Evolutionary conservation across 2,329 filamentous ascomycete species (phyloP), one percentile per base, ranked within the genome.

Genomic region (Xenoacremonium recifei): DNA sequence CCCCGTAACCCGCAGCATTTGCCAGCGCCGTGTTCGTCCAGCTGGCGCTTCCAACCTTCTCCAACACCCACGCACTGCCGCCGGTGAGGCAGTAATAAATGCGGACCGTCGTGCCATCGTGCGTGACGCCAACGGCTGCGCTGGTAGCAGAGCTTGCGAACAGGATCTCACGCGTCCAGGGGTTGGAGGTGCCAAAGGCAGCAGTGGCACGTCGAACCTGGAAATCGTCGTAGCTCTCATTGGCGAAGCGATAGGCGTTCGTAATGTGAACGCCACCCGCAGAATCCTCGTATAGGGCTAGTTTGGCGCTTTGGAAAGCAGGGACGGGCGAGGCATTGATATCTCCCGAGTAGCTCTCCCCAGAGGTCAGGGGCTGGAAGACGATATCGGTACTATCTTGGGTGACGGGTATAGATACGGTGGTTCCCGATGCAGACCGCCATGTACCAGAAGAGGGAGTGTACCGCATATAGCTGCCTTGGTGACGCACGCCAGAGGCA

Each of bases 401-500:
- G 6, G 49, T 52, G 30, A 50, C 29, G 12, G 49, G 49, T 6
- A 44, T 16, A 4, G 42, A 25, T 33, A 50, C 47, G 3, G 19
- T 38, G 7, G 33, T 35, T 34, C 19, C 39, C 34, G 37, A 45
- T 23, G 36, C 50, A 3, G 55, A 55, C 0, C 39, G 39, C 31
- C 47, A 58, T 1, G 35, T 36, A 18, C 48, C 44, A 1, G 51
- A 51, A 1, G 55, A 58, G 3, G 55, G 55, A 0, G 35, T 46
- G 18, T 58, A 58, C 5, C 55, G 51, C 2, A 54, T 35, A 40
- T 58, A 58, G 12, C 53, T 57, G 33, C 55, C 55, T 33, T 58
- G 48, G 13, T 58, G 55, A 17, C 55, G 55, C 35, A 46, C 51
- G 4, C 34, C 54, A 15, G 55, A 58, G 7, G 55, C 53, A 7